Evolutionary conservation across 129 eudicot genomes (phyloP), one percentile per base, ranked within the genome.

Genomic region (Mikania micrantha): DNA sequence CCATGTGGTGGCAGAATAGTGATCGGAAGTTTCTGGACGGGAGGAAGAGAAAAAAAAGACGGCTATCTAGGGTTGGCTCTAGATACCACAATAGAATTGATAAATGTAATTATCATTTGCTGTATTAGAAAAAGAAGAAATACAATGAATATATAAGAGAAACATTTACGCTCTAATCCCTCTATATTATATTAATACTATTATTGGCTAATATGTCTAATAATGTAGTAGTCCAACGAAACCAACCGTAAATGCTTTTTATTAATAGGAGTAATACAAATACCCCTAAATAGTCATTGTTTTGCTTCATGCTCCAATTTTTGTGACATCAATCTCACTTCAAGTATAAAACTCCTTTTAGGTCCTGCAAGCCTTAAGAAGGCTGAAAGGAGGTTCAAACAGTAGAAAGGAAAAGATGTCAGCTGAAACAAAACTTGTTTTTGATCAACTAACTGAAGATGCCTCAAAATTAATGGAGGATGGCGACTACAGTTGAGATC

Each of bases 391-490:
- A 54, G 69, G 69, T 73, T 84, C 98, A 16, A 75, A 56, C 69
- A 78, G 76, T 82, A 92, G 80, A 78, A 92, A 84, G 81, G 92
- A 82, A 65, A 93, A 88, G 78, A 93, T 93, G 98, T 77, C 96
- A 15, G 83, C 88, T 39, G 91, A 84, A 79, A 88, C 88, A 20
- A 93, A 93, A 76, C 68, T 60, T 75, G 57, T 78, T 15, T 93
- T 93, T 80, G 98, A 93, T 73, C 96, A 93, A 73, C 87, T 93
- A 41, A 93, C 98, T 59, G 96, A 93, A 82, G 96, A 93, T 81
- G 96, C 96, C 35, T 83, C 86, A 92, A 86, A 77, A 65, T 83
- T 93, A 34, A 76, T 93, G 96, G 96, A 93, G 70, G 85, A 82
- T 78, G 98, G 98, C 66, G 98, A 93, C 67, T 88, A 84, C 85